These are phyloP conservation scores for Pseudozyma pruni DNA, from an alignment of 1,284 basidiomycete species.

Conservation along the genomic window DNA sequence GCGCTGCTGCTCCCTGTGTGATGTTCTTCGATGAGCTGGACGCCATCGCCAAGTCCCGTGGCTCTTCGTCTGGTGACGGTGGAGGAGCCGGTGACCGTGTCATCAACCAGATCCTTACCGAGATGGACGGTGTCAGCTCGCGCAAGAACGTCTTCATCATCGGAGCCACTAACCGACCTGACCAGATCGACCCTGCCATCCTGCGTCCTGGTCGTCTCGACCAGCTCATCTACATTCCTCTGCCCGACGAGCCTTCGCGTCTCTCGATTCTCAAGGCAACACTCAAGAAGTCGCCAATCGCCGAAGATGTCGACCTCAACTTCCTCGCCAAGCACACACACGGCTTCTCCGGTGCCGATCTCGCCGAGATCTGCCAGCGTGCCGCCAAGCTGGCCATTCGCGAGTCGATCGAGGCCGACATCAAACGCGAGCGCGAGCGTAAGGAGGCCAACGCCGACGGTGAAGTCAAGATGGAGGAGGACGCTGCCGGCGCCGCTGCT, in stretches of 20 bases:
- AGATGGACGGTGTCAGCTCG: slow-evolving; percentile 99
- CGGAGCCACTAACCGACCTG: slow-evolving; percentile 98
- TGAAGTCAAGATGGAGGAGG: slow-evolving; percentile 76
- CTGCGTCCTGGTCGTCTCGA: slow-evolving; percentile 98
- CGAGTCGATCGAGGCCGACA: slow-evolving; percentile 92
- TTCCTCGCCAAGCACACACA: slow-evolving; percentile 95
- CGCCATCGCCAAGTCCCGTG: slow-evolving; percentile 96
- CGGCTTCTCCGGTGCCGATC: slow-evolving; percentile 98
- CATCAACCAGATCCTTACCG: slow-evolving; percentile 92
- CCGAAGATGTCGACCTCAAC: slow-evolving; percentile 82
- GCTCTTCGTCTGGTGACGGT: slow-evolving; percentile 81
- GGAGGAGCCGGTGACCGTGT: slow-evolving; percentile 98
- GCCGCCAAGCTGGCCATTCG: slow-evolving; percentile 96
- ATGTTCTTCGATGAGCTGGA: slow-evolving; percentile 99
- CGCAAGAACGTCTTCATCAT: slow-evolving; percentile 99
- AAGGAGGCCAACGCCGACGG: slow-evolving; percentile 49
- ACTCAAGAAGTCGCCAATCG: slow-evolving; percentile 91
- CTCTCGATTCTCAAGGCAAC: slow-evolving; percentile 89
- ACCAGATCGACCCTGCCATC: slow-evolving; percentile 96
- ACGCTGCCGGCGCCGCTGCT: slow-evolving; percentile 70
- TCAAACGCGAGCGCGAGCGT: slow-evolving; percentile 78
- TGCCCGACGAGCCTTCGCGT: slow-evolving; percentile 91
- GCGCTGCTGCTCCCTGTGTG: slow-evolving; percentile 97
- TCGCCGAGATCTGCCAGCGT: slow-evolving; percentile 98
- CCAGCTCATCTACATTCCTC: slow-evolving; percentile 70